Percentiles rank a stretch among this genome's conserved stretches.
Evolutionary conservation across 805 yeast species (phyloP).

Genomic region (Lipomyces yamadae): DNA sequence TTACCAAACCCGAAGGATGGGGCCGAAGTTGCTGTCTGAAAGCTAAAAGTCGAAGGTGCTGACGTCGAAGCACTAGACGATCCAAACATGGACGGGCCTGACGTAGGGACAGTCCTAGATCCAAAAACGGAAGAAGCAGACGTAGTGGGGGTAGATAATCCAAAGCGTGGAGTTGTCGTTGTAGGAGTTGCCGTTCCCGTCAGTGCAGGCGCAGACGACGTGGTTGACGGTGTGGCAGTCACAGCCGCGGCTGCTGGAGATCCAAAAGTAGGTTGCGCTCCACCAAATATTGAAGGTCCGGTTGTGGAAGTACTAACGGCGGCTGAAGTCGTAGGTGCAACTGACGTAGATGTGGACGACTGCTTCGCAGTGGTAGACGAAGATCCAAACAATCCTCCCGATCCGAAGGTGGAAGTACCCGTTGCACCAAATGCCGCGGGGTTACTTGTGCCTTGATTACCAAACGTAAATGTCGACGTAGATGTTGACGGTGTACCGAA

Average conservation of each 20-base stretch:
- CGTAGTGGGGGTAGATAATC: not conserved
- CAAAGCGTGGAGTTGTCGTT: not conserved
- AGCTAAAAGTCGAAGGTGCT: conserved; percentile 24
- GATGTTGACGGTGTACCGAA: conserved; percentile 18
- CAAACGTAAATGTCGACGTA: conserved; percentile 33
- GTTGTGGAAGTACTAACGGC: conserved; percentile 11
- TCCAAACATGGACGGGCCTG: conserved; percentile 7
- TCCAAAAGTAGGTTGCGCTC: conserved; percentile 9
- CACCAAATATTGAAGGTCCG: conserved; percentile 11
- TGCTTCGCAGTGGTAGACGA: not conserved
- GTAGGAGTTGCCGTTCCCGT: not conserved
- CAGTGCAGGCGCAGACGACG: not conserved
- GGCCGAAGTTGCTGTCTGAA: conserved; percentile 16
- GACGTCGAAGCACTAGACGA: conserved; percentile 36
- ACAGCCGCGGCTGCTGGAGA: not conserved
- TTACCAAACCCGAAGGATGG: conserved; percentile 34
- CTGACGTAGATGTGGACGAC: conserved; percentile 19
- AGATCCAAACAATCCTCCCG: conserved; percentile 16
- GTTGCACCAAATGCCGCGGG: conserved; percentile 5
- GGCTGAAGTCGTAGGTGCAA: conserved; percentile 21
- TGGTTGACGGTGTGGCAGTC: conserved; percentile 7
- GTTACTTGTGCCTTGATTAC: conserved; percentile 26
- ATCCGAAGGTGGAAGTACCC: conserved; percentile 1
- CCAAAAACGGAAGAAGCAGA: conserved; percentile 6
- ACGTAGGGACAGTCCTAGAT: conserved; percentile 4